phyloP scores from a whole-genome alignment of 352 stramenopile species.

The Globisporangium cederbergense region DNA sequence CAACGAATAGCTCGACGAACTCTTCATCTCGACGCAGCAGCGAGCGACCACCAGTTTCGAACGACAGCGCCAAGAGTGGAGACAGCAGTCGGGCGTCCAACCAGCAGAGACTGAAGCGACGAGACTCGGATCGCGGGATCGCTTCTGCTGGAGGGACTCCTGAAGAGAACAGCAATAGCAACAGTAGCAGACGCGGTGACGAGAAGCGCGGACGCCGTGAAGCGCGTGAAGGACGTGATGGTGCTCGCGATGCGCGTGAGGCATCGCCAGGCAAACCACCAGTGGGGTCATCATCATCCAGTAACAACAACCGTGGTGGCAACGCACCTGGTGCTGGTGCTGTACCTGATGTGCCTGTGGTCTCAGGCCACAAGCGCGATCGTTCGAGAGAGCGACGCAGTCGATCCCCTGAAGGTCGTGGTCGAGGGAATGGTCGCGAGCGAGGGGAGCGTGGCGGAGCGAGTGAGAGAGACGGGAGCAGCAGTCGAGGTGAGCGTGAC shows the following conservation, averaged over 20 bases:
- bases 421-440: constrained; percentile 26
- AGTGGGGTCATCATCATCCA: background rate
- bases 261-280: constrained; percentile 24
- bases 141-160: background rate
- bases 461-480: constrained; percentile 22
- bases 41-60: constrained; percentile 11
- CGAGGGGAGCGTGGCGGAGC: constrained; percentile 27
- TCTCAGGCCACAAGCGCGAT: constrained; percentile 27
- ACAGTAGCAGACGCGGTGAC: constrained; percentile 25
- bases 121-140: constrained; percentile 25
- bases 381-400: constrained; percentile 31
- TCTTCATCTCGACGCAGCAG: constrained; percentile 13
- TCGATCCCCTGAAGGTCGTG: constrained; percentile 31
- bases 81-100: constrained; percentile 4
- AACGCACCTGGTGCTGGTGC: constrained; percentile 11
- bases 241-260: constrained; percentile 12
- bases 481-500: constrained; percentile 18
- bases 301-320: constrained; percentile 3
- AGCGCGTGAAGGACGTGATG: constrained; percentile 19
- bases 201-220: constrained; percentile 31
- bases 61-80: background rate
- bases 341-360: background rate
- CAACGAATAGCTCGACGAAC: background rate
- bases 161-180: constrained; percentile 11
- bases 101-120: constrained; percentile 15